Evolutionary conservation across 2,329 filamentous ascomycete species (phyloP).

Genomic region (Pezicula carpinea): DNA sequence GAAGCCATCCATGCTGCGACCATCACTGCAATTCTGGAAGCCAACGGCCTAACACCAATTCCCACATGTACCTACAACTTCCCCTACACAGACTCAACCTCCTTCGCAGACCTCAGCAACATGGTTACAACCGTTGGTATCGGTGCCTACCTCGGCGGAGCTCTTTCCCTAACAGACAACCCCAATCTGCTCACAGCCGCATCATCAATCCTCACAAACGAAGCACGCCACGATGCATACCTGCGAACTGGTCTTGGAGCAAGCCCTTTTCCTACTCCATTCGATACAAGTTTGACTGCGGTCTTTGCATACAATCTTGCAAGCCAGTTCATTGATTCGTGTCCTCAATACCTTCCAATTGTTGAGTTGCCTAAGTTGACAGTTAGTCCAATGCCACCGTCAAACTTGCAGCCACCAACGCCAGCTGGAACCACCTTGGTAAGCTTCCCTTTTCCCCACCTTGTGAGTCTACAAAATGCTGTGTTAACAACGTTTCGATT

Average conservation of each 20-base stretch:
- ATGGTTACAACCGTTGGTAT: conserved; percentile 27
- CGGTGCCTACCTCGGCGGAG: conserved; percentile 24
- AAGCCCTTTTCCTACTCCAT: conserved; percentile 26
- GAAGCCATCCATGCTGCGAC: not conserved
- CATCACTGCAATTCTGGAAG: not conserved
- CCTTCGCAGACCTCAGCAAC: conserved; percentile 27
- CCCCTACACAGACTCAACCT: conserved; percentile 16
- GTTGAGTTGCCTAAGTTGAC: conserved; percentile 8
- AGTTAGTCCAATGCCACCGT: conserved; percentile 10
- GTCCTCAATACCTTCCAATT: conserved; percentile 16
- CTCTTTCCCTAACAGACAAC: conserved; percentile 18
- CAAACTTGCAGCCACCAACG: conserved; percentile 12
- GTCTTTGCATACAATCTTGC: conserved; percentile 28
- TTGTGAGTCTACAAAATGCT: not conserved
- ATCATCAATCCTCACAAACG: conserved; percentile 24
- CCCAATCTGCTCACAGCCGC: conserved; percentile 19
- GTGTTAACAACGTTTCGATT: not conserved
- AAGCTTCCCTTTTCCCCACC: not conserved
- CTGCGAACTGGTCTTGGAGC: conserved; percentile 23
- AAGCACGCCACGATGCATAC: conserved; percentile 26
- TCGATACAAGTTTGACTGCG: conserved; percentile 24
- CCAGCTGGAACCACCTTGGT: conserved; percentile 14
- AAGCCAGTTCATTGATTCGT: conserved; percentile 24
- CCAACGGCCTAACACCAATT: not conserved
- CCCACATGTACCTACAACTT: not conserved